phyloP scores from a whole-genome alignment of 1,284 basidiomycete genomes.

The Gomphus sp. region DNA sequence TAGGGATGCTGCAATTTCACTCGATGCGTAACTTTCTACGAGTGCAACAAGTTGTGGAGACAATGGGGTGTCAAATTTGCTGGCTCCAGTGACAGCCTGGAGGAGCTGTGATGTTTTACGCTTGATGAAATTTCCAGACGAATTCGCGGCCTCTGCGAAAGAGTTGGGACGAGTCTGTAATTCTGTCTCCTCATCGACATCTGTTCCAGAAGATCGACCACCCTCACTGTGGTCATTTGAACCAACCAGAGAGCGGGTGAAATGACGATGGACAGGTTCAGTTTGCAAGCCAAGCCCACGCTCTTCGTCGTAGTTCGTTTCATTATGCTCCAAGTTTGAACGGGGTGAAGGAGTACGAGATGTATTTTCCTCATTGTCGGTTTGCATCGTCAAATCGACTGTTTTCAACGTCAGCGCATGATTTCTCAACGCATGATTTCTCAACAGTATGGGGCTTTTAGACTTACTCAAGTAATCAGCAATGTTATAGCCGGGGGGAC shows the following conservation, averaged over 20 bases:
- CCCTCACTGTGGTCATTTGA: slow-evolving; percentile 9
- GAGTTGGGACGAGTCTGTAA: slow-evolving; percentile 37
- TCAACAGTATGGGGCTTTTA: background rate
- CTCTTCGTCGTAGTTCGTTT: slow-evolving; percentile 10
- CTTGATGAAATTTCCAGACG: slow-evolving; percentile 49
- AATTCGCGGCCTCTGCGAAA: slow-evolving; percentile 21
- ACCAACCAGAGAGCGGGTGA: slow-evolving; percentile 29
- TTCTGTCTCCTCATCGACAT: slow-evolving; percentile 44
- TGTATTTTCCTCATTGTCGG: slow-evolving; percentile 33
- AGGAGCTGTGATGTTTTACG: slow-evolving; percentile 72
- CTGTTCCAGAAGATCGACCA: slow-evolving; percentile 23
- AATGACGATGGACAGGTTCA: slow-evolving; percentile 20
- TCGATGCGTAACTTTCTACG: slow-evolving; percentile 62
- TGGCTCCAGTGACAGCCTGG: slow-evolving; percentile 47
- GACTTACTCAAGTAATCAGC: slow-evolving; percentile 86
- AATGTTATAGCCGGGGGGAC: slow-evolving; percentile 95
- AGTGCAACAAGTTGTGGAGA: slow-evolving; percentile 67
- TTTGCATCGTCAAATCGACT: slow-evolving; percentile 85
- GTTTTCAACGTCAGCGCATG: background rate
- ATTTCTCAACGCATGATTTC: background rate
- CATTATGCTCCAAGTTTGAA: slow-evolving; percentile 2
- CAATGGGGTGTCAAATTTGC: slow-evolving; percentile 31
- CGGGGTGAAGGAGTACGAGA: background rate
- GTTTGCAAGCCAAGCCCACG: slow-evolving; percentile 29
- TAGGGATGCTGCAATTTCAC: slow-evolving; percentile 57